Evolutionary conservation across 2,329 filamentous ascomycete genomes (phyloP).

Genomic region (Chaetomium globosum): DNA sequence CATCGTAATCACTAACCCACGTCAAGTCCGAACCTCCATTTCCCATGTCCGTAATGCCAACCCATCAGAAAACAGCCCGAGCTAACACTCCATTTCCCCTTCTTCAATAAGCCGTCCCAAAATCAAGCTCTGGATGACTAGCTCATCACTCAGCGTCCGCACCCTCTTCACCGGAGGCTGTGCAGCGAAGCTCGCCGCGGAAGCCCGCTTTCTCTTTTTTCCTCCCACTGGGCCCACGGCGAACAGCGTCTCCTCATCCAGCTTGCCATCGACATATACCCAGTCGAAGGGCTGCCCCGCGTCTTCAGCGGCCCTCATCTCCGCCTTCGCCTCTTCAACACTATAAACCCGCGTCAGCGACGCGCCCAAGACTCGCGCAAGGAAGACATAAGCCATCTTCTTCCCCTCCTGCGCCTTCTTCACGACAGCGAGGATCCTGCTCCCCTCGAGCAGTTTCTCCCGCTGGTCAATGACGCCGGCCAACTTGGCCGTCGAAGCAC

Average conservation of each 20-base stretch:
- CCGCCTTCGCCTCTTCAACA: constrained; percentile 63
- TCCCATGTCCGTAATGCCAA: background rate
- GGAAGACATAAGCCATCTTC: constrained; percentile 74
- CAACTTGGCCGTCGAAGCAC: constrained; percentile 60
- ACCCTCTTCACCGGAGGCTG: constrained; percentile 54
- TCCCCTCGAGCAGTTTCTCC: constrained; percentile 64
- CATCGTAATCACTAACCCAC: background rate
- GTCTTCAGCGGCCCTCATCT: constrained; percentile 56
- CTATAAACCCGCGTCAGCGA: constrained; percentile 67
- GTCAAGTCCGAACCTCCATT: background rate
- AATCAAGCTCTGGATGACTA: constrained; percentile 90
- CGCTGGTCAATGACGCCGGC: constrained; percentile 60
- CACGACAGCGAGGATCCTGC: constrained; percentile 73
- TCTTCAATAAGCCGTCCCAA: constrained; percentile 75
- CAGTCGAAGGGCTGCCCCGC: constrained; percentile 64
- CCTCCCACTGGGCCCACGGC: constrained; percentile 34
- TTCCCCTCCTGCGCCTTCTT: constrained; percentile 60
- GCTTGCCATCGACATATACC: constrained; percentile 74
- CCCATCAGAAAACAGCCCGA: background rate
- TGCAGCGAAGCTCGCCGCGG: constrained; percentile 34
- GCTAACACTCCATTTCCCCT: constrained; percentile 46
- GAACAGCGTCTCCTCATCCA: constrained; percentile 43
- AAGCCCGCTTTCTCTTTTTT: constrained; percentile 41
- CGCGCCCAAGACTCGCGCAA: constrained; percentile 77
- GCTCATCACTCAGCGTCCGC: constrained; percentile 76